Conservation (phyloP, 306 rosid genomes). For the Pachyrhizus erosus region DNA sequence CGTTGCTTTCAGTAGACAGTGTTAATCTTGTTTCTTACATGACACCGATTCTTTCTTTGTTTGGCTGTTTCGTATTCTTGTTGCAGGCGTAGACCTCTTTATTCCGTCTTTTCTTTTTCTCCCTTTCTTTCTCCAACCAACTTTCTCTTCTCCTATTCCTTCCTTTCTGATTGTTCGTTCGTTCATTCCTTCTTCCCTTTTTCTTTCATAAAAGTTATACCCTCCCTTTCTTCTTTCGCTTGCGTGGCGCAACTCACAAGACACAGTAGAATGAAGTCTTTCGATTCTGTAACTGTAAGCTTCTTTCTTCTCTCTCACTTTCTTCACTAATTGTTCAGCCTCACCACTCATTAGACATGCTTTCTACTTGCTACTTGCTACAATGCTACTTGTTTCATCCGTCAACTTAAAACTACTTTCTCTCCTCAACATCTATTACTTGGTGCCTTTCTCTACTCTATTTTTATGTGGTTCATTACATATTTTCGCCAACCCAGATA, state of each 20-base stretch:
- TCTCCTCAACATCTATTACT: constrained; percentile 13
- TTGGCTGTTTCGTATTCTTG: not conserved
- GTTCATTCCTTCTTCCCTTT: not conserved
- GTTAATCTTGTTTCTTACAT: not conserved
- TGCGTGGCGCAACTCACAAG: not conserved
- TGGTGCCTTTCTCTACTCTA: too few relatives aligned
- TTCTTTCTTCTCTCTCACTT: constrained; percentile 13
- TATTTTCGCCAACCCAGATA: too few relatives aligned
- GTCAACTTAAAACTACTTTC: not conserved
- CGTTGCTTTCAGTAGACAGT: not conserved
- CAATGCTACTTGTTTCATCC: too few relatives aligned
- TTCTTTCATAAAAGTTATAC: not conserved
- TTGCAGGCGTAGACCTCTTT: not conserved
- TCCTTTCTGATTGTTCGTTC: constrained; percentile 39
- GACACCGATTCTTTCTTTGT: not conserved
- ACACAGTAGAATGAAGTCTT: constrained; percentile 47
- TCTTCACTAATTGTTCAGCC: not conserved
- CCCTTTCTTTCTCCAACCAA: constrained; percentile 47
- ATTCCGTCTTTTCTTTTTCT: not conserved
- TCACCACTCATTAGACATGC: too few relatives aligned
- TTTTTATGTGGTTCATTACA: too few relatives aligned
- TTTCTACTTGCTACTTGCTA: too few relatives aligned
- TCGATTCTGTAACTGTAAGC: constrained; percentile 56
- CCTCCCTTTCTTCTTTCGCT: constrained; percentile 35
- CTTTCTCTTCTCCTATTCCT: constrained; percentile 46